Evolutionary conservation across 129 eudicot species (phyloP), one percentile per base, ranked within the genome.

Genomic region (Dittrichia graveolens): DNA sequence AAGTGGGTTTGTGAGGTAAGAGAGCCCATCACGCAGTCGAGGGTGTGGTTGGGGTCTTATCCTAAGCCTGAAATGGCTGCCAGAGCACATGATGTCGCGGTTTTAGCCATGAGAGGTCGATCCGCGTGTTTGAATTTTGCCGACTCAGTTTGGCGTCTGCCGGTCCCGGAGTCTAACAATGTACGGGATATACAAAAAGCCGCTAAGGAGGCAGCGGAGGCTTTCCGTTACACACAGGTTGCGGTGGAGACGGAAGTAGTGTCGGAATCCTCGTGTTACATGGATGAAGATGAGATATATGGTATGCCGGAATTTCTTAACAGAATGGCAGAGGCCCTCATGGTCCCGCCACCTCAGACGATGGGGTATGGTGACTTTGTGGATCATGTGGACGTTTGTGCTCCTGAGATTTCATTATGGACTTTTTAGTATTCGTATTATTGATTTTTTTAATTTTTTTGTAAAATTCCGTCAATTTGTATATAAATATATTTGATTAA

Each of bases 1-100:
- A 91, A 91, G 70, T 91, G 95, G 97, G 91, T 91, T 7, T 87
- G 97, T 18, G 97, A 91, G 42, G 89, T 88, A 1, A 71, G 97
- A 53, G 84, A 81, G 52, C 97, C 97, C 1, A 85, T 82, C 57
- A 91, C 80, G 50, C 75, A 87, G 43, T 11, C 88, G 0, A 74
- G 97, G 19, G 78, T 91, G 11, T 91, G 97, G 97, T 85, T 87
- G 0, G 95, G 95, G 6, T 87, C 97, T 0, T 83, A 81, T 66
- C 74, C 83, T 0, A 87, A 89, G 0, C 85, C 86, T 3, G 97
- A 87, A 35, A 91, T 91, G 97, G n/a, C n/a, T n/a, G n/a, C n/a
- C n/a, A n/a, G n/a, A n/a, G n/a, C n/a, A n/a, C n/a, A n/a, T n/a
- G n/a, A n/a, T n/a, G n/a, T n/a, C n/a, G n/a, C n/a, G n/a, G n/a